Conservation (phyloP, 768 basidiomycete species). For the Dendrothele bispora region DNA sequence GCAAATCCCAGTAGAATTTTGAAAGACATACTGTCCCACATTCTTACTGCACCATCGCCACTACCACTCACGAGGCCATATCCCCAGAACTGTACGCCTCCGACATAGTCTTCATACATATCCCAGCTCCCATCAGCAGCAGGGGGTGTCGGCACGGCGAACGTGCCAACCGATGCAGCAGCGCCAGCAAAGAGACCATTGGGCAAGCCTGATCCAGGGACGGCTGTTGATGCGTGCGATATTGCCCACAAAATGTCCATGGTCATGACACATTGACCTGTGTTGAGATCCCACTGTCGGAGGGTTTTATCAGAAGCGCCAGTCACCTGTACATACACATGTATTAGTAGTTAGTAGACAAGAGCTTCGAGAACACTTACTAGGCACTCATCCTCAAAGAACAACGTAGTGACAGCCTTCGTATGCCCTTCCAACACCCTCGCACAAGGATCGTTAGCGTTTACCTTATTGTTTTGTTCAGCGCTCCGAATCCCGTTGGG, state of each 20-base stretch:
- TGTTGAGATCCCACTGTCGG: conserved; percentile 96
- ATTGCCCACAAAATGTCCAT: conserved; percentile 99
- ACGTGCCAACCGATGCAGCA: conserved; percentile 58
- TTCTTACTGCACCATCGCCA: conserved; percentile 94
- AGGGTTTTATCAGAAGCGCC: conserved; percentile 98
- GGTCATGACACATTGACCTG: conserved; percentile 97
- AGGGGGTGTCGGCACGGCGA: conserved; percentile 83
- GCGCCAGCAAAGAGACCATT: conserved; percentile 52
- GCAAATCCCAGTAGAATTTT: not conserved
- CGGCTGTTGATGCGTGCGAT: conserved; percentile 71
- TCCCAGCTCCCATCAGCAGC: conserved; percentile 91
- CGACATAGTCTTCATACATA: conserved; percentile 96
- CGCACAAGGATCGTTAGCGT: conserved; percentile 79
- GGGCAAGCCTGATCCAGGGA: conserved; percentile 38
- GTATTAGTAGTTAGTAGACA: conserved; percentile 39
- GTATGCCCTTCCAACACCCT: conserved; percentile 87
- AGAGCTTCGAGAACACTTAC: conserved; percentile 43
- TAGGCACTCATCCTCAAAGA: conserved; percentile 93
- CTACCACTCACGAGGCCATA: conserved; percentile 97
- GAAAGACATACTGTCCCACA: conserved; percentile 94
- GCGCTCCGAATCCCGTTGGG: conserved; percentile 41
- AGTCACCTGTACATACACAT: conserved; percentile 70
- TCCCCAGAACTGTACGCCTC: conserved; percentile 98
- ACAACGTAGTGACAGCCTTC: conserved; percentile 89
- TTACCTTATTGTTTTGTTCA: conserved; percentile 29